Percentiles rank a stretch among this genome's conserved stretches.
Evolutionary conservation across 2,329 filamentous ascomycete species (phyloP).

Genomic region (Talaromyces atroroseus): DNA sequence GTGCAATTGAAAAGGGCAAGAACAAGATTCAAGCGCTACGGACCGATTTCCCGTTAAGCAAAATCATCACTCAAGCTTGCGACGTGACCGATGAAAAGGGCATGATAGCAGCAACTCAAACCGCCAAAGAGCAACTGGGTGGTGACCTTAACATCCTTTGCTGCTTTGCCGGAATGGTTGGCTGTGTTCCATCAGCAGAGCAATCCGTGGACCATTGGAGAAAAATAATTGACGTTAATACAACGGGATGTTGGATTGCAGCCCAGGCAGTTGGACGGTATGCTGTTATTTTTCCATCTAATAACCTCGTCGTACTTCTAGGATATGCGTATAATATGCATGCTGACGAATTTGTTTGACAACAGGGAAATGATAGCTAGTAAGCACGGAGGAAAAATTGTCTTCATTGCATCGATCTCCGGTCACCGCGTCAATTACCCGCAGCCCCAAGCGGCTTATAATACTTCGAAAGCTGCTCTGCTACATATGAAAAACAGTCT

Average conservation of each 20-base stretch:
- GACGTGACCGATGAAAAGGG: conserved; percentile 54
- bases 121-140: conserved; percentile 36
- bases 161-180: conserved; percentile 65
- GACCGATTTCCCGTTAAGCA: conserved; percentile 50
- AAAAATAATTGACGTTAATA: conserved; percentile 64
- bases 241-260: conserved; percentile 64
- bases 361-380: conserved; percentile 48
- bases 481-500: conserved; percentile 59
- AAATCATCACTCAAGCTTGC: conserved; percentile 48
- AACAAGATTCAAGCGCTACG: conserved; percentile 44
- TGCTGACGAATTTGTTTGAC: not conserved
- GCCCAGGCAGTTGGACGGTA: conserved; percentile 58
- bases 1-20: conserved; percentile 33
- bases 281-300: not conserved
- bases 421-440: conserved; percentile 66
- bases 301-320: conserved; percentile 1
- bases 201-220: conserved; percentile 57
- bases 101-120: conserved; percentile 18
- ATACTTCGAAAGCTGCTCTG: conserved; percentile 64
- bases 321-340: not conserved
- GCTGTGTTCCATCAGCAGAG: conserved; percentile 56
- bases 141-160: conserved; percentile 53
- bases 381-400: conserved; percentile 54
- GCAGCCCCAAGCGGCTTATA: conserved; percentile 67
- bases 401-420: conserved; percentile 63